These are phyloP conservation scores for Croton setiger DNA, from an alignment of 441 rosid species.

Conservation along the genomic window DNA sequence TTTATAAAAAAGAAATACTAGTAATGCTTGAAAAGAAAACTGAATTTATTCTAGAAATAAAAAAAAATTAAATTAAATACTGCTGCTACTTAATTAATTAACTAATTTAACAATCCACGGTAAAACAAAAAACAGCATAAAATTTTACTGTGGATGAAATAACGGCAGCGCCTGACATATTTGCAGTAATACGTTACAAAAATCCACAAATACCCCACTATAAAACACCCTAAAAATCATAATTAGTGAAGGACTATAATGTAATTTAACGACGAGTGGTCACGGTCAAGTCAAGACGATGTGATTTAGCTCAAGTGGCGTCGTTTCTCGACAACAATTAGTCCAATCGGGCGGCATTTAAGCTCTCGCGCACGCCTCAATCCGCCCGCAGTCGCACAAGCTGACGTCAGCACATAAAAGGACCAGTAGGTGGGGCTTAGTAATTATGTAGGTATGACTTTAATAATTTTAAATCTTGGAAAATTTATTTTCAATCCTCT, in stretches of 20 bases:
- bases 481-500: no score
- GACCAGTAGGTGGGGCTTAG: neutral
- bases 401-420: constrained; percentile 12
- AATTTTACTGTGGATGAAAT: constrained; percentile 4
- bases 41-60: no score
- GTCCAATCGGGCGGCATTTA: constrained; percentile 34
- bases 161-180: neutral
- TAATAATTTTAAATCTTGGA: no score
- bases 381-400: no score
- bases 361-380: no score
- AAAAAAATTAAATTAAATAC: no score
- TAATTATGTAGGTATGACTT: no score
- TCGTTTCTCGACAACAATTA: constrained; percentile 21
- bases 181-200: neutral
- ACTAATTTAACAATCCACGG: no score
- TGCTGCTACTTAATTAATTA: no score
- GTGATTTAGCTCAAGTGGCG: constrained; percentile 14
- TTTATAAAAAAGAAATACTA: no score
- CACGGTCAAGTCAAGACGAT: constrained; percentile 20
- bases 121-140: neutral
- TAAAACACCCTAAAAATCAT: no score
- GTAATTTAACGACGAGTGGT: constrained; percentile 10
- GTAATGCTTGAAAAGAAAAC: no score
- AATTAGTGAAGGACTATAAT: neutral
- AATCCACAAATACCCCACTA: neutral